Conservation (phyloP, 179 eudicot species). For the Patellifolia procumbens region DNA sequence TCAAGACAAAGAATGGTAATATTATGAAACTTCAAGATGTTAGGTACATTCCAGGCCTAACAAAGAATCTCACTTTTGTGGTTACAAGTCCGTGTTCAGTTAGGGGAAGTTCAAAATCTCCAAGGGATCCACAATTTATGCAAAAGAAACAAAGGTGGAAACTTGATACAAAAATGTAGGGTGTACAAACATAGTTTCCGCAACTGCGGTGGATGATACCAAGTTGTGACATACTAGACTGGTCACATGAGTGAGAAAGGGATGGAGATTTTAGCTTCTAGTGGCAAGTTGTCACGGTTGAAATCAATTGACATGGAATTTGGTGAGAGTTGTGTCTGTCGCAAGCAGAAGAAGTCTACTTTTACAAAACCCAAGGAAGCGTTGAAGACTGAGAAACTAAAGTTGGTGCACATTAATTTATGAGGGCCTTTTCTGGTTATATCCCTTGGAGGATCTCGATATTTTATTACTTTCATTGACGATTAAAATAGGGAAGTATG, state of each 20-base stretch:
- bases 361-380: no score
- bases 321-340: not conserved
- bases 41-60: not conserved
- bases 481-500: not conserved
- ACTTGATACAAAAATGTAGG: no score
- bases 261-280: no score
- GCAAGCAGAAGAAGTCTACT: not conserved
- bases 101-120: not conserved
- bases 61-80: not conserved
- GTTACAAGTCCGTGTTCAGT: not conserved
- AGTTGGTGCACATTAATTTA: not conserved
- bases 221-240: not conserved
- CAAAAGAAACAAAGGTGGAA: not conserved
- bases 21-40: not conserved
- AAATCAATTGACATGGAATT: not conserved
- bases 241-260: no score
- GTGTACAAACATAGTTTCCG: no score
- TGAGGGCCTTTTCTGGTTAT: not conserved
- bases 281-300: not conserved
- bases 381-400: no score
- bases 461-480: not conserved
- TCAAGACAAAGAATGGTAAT: not conserved
- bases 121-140: not conserved
- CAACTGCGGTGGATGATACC: no score
- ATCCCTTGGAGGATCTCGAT: not conserved